Percentiles rank a stretch among this genome's conserved stretches.
Evolutionary conservation across 2,329 filamentous ascomycete genomes (phyloP).

Genomic region (Lizonia empirigonia): DNA sequence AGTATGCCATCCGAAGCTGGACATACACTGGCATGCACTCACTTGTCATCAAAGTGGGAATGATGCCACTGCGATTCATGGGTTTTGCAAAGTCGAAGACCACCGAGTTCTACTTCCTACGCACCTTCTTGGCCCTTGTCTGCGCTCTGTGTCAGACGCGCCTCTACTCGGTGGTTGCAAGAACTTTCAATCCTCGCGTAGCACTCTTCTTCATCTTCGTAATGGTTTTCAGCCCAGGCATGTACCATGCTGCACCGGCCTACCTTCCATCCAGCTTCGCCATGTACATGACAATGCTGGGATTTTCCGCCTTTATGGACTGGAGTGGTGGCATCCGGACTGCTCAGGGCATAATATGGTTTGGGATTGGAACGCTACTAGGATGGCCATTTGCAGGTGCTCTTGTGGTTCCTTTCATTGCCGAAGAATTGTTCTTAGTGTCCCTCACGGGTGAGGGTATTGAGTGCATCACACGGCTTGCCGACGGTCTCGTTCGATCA

Average conservation of each 20-base stretch:
- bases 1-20: conserved; percentile 95
- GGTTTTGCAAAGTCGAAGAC: conserved; percentile 49
- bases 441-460: conserved; percentile 62
- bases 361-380: conserved; percentile 80
- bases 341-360: conserved; percentile 85
- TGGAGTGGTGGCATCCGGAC: conserved; percentile 81
- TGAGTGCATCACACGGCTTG: conserved; percentile 64
- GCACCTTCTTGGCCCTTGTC: conserved; percentile 72
- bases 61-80: conserved; percentile 54
- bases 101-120: conserved; percentile 84
- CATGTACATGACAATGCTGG: conserved; percentile 92
- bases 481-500: conserved; percentile 70
- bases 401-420: conserved; percentile 77
- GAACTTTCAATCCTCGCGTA: conserved; percentile 79
- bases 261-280: conserved; percentile 94
- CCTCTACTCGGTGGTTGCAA: conserved; percentile 77
- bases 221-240: conserved; percentile 80
- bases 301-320: conserved; percentile 87
- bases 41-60: conserved; percentile 68
- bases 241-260: conserved; percentile 87
- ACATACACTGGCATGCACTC: conserved; percentile 84
- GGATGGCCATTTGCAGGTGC: conserved; percentile 95
- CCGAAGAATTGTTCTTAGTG: conserved; percentile 72
- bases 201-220: conserved; percentile 83
- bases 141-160: conserved; percentile 84